Evolutionary conservation across 305 asterid species (phyloP).

Genomic region (Solanum hybrid): DNA sequence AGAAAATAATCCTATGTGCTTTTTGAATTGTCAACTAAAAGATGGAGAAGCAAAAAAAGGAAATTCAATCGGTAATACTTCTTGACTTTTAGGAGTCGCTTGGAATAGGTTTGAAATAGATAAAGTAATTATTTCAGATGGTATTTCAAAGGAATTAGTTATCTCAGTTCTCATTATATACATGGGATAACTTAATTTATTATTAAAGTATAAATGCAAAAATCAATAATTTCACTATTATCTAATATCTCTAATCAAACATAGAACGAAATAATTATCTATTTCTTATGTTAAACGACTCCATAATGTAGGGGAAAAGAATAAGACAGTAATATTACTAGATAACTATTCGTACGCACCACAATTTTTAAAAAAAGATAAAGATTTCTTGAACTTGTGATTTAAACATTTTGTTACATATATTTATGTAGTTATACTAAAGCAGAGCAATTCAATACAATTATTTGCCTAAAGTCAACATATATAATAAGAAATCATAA

Average conservation of each 20-base stretch:
- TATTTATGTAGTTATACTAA: too few species aligned
- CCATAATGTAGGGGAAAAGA: neutral
- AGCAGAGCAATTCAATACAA: neutral
- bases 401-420: neutral
- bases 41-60: neutral
- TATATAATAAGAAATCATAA: neutral
- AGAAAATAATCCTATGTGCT: neutral
- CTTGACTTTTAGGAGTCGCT: neutral
- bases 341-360: neutral
- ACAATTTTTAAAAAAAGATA: too few species aligned
- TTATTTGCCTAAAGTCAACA: neutral
- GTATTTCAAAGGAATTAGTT: too few species aligned
- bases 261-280: fast-evolving
- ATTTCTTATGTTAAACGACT: neutral
- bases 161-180: too few species aligned
- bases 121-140: too few species aligned
- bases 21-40: neutral
- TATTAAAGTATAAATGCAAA: neutral
- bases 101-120: neutral
- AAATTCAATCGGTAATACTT: neutral
- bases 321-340: neutral
- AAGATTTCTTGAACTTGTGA: too few species aligned
- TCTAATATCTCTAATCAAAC: neutral
- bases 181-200: neutral
- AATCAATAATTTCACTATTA: neutral